Evolutionary conservation across 1,284 basidiomycete genomes (phyloP).

Genomic region (Sanghuangporus weigelae): DNA sequence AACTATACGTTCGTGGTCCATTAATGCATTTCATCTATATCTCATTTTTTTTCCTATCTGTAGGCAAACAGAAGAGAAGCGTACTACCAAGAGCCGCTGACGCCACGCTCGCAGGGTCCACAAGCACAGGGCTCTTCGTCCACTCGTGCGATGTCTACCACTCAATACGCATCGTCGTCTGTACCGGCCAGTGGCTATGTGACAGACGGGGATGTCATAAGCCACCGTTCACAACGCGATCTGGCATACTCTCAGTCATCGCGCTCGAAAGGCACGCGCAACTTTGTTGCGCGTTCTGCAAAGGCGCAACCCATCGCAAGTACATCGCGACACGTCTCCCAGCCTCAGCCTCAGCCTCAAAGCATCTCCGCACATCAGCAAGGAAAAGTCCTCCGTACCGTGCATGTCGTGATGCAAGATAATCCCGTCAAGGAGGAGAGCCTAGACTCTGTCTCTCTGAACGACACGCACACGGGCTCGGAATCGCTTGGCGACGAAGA

Average conservation of each 20-base stretch:
- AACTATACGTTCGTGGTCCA: conserved; percentile 25
- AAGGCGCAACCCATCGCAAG: neutral
- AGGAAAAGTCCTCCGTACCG: conserved; percentile 34
- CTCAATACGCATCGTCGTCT: neutral
- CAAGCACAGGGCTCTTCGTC: conserved; percentile 8
- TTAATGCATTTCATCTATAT: neutral
- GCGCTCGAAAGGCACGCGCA: neutral
- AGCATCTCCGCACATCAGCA: neutral
- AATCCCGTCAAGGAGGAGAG: conserved; percentile 42
- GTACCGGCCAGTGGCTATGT: conserved; percentile 6
- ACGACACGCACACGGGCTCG: neutral
- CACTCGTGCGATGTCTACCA: conserved; percentile 7
- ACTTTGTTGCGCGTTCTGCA: neutral
- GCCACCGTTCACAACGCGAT: neutral
- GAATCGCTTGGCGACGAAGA: conserved; percentile 15
- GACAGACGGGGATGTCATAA: conserved; percentile 6
- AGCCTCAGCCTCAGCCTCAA: conserved; percentile 18
- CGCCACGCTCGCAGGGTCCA: conserved; percentile 16
- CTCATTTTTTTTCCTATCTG: neutral
- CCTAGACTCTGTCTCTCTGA: conserved; percentile 19
- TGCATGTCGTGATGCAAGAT: conserved; percentile 36
- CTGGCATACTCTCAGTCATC: neutral
- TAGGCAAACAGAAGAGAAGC: conserved; percentile 12
- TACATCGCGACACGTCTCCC: neutral
- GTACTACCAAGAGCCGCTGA: conserved; percentile 16